Percentiles rank a stretch among this genome's conserved stretches.
These are phyloP conservation scores for Leucogyrophana mollusca DNA, from an alignment of 768 basidiomycete species.

Conservation along the genomic window DNA sequence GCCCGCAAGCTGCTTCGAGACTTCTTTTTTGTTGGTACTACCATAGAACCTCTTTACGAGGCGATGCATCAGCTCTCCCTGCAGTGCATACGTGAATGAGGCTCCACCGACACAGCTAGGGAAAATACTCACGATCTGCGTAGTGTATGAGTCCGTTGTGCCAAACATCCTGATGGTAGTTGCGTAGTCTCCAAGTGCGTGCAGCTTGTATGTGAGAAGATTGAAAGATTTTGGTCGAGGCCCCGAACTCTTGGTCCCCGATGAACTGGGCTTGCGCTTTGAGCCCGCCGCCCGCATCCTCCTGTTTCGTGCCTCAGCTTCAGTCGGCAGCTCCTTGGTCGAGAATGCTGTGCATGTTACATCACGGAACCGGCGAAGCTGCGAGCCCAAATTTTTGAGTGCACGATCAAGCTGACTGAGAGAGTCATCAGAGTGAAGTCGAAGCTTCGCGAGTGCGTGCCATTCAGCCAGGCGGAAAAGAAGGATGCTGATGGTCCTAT, in stretches of 20 bases:
- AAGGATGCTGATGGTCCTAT: slow-evolving; percentile 14
- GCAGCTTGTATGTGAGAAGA: slow-evolving; percentile 33
- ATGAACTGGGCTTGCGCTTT: not conserved
- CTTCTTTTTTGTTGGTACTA: slow-evolving; percentile 20
- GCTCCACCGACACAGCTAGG: not conserved
- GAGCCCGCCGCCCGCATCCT: not conserved
- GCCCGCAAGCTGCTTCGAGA: slow-evolving; percentile 5
- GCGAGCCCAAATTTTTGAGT: slow-evolving; percentile 12
- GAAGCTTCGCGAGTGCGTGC: slow-evolving; percentile 35
- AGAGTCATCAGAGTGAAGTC: slow-evolving; percentile 29
- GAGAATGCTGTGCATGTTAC: slow-evolving; percentile 22
- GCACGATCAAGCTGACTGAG: slow-evolving; percentile 16
- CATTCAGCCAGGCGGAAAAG: slow-evolving; percentile 27
- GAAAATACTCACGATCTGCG: slow-evolving; percentile 25
- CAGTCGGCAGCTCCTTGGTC: slow-evolving; percentile 23
- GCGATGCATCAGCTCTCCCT: slow-evolving; percentile 35
- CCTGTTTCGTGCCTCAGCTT: slow-evolving; percentile 16
- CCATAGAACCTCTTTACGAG: slow-evolving; percentile 26
- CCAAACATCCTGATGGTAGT: slow-evolving; percentile 25
- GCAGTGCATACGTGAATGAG: not conserved
- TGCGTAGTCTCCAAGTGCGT: slow-evolving; percentile 34
- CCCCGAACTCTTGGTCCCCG: not conserved
- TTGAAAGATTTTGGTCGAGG: slow-evolving; percentile 22
- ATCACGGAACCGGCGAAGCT: slow-evolving; percentile 21
- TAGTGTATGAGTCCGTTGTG: slow-evolving; percentile 34